Evolutionary conservation across 805 yeast genomes (phyloP).

Genomic region (Saccharomyces eubayanus): DNA sequence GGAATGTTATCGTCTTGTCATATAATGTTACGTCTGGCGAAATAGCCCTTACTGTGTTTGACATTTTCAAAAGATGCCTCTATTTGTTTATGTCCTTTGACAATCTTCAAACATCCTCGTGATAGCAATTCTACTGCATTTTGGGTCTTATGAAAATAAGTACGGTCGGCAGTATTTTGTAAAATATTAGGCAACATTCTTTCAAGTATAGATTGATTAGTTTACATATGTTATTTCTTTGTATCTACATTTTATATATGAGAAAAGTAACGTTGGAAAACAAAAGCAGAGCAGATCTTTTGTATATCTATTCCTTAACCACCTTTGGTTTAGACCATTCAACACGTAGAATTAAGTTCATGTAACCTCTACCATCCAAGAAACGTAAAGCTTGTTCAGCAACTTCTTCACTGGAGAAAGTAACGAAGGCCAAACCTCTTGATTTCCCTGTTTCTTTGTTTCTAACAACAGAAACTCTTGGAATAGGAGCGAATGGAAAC

Average conservation of each 20-base stretch:
- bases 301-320: constrained; percentile 5
- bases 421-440: constrained; percentile 92
- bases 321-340: constrained; percentile 48
- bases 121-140: background rate
- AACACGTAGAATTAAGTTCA: constrained; percentile 68
- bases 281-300: background rate
- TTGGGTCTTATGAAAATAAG: background rate
- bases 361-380: constrained; percentile 87
- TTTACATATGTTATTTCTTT: background rate
- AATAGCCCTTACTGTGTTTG: background rate
- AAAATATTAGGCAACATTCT: background rate
- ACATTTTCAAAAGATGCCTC: background rate
- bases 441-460: constrained; percentile 91
- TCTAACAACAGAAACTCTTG: constrained; percentile 76
- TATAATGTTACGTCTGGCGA: constrained; percentile 1
- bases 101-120: background rate
- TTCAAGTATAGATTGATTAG: background rate
- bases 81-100: background rate
- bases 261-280: background rate
- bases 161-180: background rate
- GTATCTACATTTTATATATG: background rate
- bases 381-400: constrained; percentile 73
- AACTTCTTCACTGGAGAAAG: constrained; percentile 54
- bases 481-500: constrained; percentile 54
- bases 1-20: constrained; percentile 10